These are phyloP conservation scores for Pseudogymnoascus verrucosus DNA, from an alignment of 2,329 filamentous ascomycete genomes.

Conservation along the genomic window DNA sequence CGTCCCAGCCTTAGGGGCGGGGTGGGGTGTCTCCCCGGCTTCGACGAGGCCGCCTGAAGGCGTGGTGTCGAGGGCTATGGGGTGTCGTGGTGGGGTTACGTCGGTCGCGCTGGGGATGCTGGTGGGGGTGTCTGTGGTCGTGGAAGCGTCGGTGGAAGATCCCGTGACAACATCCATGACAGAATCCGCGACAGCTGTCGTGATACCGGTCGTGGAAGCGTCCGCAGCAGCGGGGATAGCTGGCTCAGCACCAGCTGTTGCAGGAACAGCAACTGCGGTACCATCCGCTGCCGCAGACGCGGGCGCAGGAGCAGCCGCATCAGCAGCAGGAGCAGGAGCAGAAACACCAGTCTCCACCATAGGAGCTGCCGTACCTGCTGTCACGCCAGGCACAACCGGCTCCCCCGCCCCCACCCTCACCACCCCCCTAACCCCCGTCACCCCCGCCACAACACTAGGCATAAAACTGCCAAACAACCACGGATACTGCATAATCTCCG, in stretches of 20 bases:
- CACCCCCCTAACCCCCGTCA: conserved; percentile 57
- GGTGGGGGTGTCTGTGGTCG: neutral
- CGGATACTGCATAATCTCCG: conserved; percentile 85
- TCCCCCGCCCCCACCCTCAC: conserved; percentile 36
- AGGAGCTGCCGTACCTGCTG: too few species aligned
- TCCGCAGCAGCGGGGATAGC: neutral
- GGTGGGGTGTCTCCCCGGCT: conserved; percentile 14
- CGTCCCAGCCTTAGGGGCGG: neutral
- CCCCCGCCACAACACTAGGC: conserved; percentile 63
- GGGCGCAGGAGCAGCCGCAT: too few species aligned
- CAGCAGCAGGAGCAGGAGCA: too few species aligned
- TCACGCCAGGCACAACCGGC: conserved; percentile 25
- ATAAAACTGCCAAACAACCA: conserved; percentile 84
- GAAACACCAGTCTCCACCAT: too few species aligned
- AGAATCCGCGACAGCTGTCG: too few species aligned
- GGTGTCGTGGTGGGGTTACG: neutral
- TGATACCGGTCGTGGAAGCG: neutral
- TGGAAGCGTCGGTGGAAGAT: neutral
- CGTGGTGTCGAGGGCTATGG: neutral
- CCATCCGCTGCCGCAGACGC: too few species aligned
- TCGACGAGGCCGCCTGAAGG: neutral
- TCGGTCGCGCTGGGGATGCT: neutral
- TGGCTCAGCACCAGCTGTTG: neutral
- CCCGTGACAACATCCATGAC: too few species aligned
- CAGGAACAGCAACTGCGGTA: neutral